Base-by-base conservation (phyloP, 148 eudicot species). In the Salicornia ramosissima region DNA sequence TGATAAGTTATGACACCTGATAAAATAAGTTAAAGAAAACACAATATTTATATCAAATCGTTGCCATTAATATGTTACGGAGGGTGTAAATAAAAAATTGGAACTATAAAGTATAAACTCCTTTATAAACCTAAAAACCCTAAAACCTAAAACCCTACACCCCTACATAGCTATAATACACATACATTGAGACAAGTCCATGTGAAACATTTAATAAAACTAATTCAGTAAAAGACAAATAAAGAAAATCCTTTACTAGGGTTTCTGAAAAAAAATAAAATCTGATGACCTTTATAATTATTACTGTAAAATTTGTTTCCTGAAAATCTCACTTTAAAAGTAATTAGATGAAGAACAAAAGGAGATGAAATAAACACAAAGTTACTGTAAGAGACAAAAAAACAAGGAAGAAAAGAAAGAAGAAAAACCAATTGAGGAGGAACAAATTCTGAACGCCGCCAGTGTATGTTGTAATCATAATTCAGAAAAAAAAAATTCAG, bases 361-460 rank as follows among this genome's bases (percentile, higher is more conserved):
- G 39, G 39, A 31, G 31, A 33, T 33, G 6, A 5, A 18, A 33
- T 31, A 1, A 26, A n/a, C 1, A 18, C 18, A 60, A 19, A 60
- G 7, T 1, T 7, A 7, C 42, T 2, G 10, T 18, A 52, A 22
- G 60, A 68, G 45, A 51, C n/a, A 51, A 31, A 52, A 51, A 5
- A 68, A 55, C 22, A 10, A 18, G 0, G 64, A 6, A 55, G 29
- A 54, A 22, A 42, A 46, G 24, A 16, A 46, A 47, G 67, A 56
- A 45, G 7, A n/a, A n/a, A 36, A 4, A 3, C 80, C 80, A 79
- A 60, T 18, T 5, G n/a, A 42, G 75, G 83, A 84, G 81, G 75
- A 80, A 82, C 87, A 84, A 72, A 2, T 74, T 77, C 87, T 84
- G 87, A 72, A 71, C 77, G 83, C 85, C 85, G 85, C 79, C 87